Conservation (phyloP, 306 rosid species). For the Arachis stenosperma region DNA sequence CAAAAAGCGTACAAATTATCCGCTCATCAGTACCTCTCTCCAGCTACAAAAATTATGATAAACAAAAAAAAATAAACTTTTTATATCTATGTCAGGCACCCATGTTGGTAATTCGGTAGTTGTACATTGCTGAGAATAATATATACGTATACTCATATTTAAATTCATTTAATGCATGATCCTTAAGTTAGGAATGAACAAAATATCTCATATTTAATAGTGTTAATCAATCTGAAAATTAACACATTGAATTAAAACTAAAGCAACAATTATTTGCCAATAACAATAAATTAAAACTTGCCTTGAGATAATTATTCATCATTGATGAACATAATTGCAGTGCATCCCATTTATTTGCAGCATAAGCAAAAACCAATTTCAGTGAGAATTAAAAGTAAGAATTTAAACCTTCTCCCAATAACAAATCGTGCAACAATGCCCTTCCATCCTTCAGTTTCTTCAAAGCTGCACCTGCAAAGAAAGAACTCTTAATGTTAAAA, state of each 20-base stretch:
- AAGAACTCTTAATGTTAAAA: conserved; percentile 31
- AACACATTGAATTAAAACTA: no score
- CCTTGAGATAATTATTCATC: no score
- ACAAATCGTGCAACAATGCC: conserved; percentile 85
- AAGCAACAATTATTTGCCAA: no score
- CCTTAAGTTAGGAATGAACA: conserved; percentile 21
- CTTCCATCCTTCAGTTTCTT: conserved; percentile 70
- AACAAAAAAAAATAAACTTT: not conserved
- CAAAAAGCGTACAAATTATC: no score
- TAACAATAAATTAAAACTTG: no score
- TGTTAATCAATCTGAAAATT: no score
- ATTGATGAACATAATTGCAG: no score
- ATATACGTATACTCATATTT: conserved; percentile 2
- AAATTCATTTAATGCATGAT: conserved; percentile 14
- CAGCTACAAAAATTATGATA: no score
- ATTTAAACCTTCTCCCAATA: conserved; percentile 84
- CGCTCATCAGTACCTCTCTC: conserved; percentile 57
- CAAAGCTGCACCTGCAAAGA: conserved; percentile 64
- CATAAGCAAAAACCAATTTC: no score
- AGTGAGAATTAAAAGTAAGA: conserved; percentile 26
- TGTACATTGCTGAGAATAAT: conserved; percentile 30
- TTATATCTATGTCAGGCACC: not conserved
- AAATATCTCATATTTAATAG: no score
- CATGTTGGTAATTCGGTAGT: not conserved
- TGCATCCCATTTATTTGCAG: no score